A percentile compares a stretch with the other conserved stretches of the same genome.
Conservation (phyloP, 192 early-diverging fungal species). For the Physocladia obscura region DNA sequence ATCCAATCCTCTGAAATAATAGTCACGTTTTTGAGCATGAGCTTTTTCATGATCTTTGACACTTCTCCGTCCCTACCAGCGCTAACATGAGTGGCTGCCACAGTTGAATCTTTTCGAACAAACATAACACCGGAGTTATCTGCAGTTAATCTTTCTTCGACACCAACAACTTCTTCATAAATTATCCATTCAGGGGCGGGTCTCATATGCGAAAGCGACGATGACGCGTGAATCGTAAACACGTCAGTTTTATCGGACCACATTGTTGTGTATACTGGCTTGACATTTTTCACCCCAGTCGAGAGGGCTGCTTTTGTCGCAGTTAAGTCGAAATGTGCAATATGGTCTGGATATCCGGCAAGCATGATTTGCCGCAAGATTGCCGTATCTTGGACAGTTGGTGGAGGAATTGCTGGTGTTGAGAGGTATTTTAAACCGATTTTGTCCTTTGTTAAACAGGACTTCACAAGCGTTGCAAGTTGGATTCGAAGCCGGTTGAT, state of each 20-base stretch:
- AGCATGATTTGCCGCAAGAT: slow-evolving; percentile 85
- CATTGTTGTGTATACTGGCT: slow-evolving; percentile 52
- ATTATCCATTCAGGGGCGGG: slow-evolving; percentile 53
- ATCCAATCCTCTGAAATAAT: slow-evolving; percentile 80
- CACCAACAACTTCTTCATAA: slow-evolving; percentile 55
- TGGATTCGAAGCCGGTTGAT: slow-evolving; percentile 47
- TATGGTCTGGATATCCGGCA: slow-evolving; percentile 86
- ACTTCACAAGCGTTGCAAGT: slow-evolving; percentile 36
- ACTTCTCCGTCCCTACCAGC: slow-evolving; percentile 39
- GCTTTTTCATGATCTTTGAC: too few species aligned
- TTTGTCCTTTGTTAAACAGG: neutral
- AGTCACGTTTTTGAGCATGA: slow-evolving; percentile 76
- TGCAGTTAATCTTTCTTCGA: slow-evolving; percentile 45
- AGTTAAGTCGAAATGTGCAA: slow-evolving; percentile 69
- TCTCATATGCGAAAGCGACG: slow-evolving; percentile 38
- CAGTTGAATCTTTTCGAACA: slow-evolving; percentile 43
- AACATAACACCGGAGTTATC: slow-evolving; percentile 70
- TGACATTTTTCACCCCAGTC: slow-evolving; percentile 29
- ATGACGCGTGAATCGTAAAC: slow-evolving; percentile 54
- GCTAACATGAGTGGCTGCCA: slow-evolving; percentile 49
- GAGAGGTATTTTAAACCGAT: neutral
- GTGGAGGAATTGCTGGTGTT: slow-evolving; percentile 40
- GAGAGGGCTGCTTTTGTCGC: slow-evolving; percentile 24
- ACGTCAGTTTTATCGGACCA: slow-evolving; percentile 59
- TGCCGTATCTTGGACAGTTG: slow-evolving; percentile 51